Evolutionary conservation across 495 filamentous ascomycete species (phyloP).

Genomic region (Elaphomyces granulatus): DNA sequence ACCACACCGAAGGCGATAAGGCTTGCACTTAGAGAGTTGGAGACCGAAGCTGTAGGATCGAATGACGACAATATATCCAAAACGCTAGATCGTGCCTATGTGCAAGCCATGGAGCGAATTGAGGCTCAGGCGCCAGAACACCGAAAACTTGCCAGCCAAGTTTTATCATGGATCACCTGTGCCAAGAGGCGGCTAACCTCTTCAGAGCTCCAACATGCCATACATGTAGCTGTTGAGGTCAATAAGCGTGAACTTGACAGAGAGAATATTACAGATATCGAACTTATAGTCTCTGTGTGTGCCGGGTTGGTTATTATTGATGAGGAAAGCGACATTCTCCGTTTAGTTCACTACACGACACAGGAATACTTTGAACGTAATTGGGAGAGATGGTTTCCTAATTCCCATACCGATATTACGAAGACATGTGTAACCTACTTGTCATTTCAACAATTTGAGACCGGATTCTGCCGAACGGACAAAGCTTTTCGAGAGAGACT

Average conservation of each 20-base stretch:
- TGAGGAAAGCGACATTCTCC: conserved; percentile 17
- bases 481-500: too few species aligned
- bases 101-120: conserved; percentile 27
- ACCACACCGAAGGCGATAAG: conserved; percentile 16
- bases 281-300: conserved; percentile 18
- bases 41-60: too few species aligned
- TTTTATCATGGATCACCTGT: too few species aligned
- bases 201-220: conserved; percentile 21
- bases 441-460: too few species aligned
- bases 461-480: too few species aligned
- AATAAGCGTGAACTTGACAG: conserved; percentile 9
- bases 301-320: conserved; percentile 23
- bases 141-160: conserved; percentile 14
- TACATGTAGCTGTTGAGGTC: conserved; percentile 21
- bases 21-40: conserved; percentile 14
- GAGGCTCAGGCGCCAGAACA: conserved; percentile 15
- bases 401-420: conserved; percentile 16
- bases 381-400: conserved; percentile 11
- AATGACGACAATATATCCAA: too few species aligned
- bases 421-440: conserved; percentile 18
- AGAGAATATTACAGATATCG: conserved; percentile 13
- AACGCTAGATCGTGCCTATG: conserved; percentile 17
- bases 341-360: conserved; percentile 17
- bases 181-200: conserved; percentile 6
- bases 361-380: conserved; percentile 21